Evolutionary conservation across 2,329 filamentous ascomycete genomes (phyloP).

Genomic region (Microcyclosporella mali): DNA sequence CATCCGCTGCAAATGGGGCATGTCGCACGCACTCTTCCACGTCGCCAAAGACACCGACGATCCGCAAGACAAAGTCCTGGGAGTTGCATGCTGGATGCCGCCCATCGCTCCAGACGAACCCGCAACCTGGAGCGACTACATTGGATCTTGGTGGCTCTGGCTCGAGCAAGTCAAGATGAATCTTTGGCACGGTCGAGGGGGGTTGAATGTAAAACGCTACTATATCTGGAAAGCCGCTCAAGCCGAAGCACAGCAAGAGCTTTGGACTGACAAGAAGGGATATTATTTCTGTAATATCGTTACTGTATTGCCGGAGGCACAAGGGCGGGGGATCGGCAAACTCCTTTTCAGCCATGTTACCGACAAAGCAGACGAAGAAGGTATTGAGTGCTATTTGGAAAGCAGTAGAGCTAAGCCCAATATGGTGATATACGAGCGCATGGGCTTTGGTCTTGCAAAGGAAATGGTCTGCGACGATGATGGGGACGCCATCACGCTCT

Average conservation of each 20-base stretch:
- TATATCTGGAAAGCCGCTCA: constrained; percentile 67
- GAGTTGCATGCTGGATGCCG: constrained; percentile 66
- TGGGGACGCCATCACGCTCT: constrained; percentile 44
- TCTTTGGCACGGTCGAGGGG: constrained; percentile 61
- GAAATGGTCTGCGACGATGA: constrained; percentile 63
- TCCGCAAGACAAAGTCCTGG: constrained; percentile 49
- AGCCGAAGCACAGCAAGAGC: constrained; percentile 51
- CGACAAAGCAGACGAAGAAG: constrained; percentile 57
- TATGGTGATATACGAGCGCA: constrained; percentile 61
- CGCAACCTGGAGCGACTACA: constrained; percentile 56
- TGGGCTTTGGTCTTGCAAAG: constrained; percentile 60
- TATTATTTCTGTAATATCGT: constrained; percentile 76
- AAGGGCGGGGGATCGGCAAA: constrained; percentile 61
- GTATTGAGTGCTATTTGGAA: constrained; percentile 63
- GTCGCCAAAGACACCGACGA: constrained; percentile 55
- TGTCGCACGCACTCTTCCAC: constrained; percentile 62
- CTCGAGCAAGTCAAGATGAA: constrained; percentile 62
- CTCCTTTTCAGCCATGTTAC: constrained; percentile 59
- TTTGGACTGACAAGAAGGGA: constrained; percentile 61
- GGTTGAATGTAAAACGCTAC: constrained; percentile 61
- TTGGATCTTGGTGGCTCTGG: constrained; percentile 56
- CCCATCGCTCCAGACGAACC: constrained; percentile 44
- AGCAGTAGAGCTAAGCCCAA: constrained; percentile 63
- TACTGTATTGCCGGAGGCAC: constrained; percentile 58
- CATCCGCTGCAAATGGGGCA: constrained; percentile 64